phyloP scores from a whole-genome alignment of 73 alveolate species.

The Effrenium voratum region DNA sequence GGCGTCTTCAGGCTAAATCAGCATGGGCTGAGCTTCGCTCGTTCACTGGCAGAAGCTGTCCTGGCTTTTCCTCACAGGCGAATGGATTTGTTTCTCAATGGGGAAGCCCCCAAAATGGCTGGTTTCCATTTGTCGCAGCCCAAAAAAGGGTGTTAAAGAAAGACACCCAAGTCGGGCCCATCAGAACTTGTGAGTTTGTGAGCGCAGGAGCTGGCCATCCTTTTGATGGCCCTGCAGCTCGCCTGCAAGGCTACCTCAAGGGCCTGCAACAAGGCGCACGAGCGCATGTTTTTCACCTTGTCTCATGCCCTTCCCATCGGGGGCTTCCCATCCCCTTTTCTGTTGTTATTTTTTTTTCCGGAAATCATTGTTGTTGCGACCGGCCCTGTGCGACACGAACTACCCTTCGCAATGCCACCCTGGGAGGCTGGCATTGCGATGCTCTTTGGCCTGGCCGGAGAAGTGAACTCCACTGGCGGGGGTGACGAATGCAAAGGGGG shows the following conservation, averaged over 20 bases:
- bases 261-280: conserved; percentile 65
- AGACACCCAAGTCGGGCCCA: too few species aligned
- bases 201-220: conserved; percentile 77
- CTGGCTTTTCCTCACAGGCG: too few species aligned
- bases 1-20: too few species aligned
- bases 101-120: too few species aligned
- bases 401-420: conserved; percentile 48
- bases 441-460: conserved; percentile 95
- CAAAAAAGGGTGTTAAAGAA: too few species aligned
- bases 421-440: conserved; percentile 95
- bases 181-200: too few species aligned
- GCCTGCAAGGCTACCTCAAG: conserved; percentile 81
- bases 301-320: neutral
- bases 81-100: too few species aligned
- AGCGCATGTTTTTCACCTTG: neutral
- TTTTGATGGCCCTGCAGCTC: conserved; percentile 82
- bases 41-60: too few species aligned
- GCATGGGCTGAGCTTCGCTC: too few species aligned
- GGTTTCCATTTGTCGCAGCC: too few species aligned
- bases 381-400: conserved; percentile 57
- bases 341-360: neutral
- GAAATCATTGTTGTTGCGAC: neutral
- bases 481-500: too few species aligned
- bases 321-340: neutral
- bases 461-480: conserved; percentile 94